phyloP scores from a whole-genome alignment of 1,284 basidiomycete genomes.

The Boletus sp. region DNA sequence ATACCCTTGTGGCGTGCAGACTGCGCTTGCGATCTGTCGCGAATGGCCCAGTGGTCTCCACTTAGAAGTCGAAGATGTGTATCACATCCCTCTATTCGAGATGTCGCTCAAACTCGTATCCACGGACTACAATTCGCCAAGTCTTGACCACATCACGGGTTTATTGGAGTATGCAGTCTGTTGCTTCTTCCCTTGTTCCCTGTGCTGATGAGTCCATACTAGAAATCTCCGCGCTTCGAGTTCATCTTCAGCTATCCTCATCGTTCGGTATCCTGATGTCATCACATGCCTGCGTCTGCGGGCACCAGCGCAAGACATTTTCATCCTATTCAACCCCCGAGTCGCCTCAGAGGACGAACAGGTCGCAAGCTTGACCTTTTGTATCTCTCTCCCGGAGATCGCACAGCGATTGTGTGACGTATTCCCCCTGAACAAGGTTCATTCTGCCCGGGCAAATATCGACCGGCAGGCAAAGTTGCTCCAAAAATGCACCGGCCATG shows the following conservation, averaged over 20 bases:
- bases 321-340: conserved; percentile 60
- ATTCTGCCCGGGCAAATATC: conserved; percentile 36
- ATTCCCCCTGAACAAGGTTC: conserved; percentile 41
- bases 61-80: conserved; percentile 48
- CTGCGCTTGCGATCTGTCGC: conserved; percentile 45
- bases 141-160: conserved; percentile 34
- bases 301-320: conserved; percentile 35
- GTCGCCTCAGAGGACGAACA: conserved; percentile 44
- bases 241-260: conserved; percentile 42
- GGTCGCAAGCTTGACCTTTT: conserved; percentile 41
- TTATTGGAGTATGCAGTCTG: conserved; percentile 40
- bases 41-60: conserved; percentile 45
- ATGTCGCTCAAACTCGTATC: conserved; percentile 38
- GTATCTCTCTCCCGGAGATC: conserved; percentile 35
- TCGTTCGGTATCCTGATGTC: conserved; percentile 60
- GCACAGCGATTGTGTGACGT: conserved; percentile 43
- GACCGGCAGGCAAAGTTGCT: conserved; percentile 56
- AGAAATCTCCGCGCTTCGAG: conserved; percentile 31
- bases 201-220: not conserved
- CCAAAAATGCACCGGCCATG: conserved; percentile 51
- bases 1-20: conserved; percentile 30
- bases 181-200: not conserved
- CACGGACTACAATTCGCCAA: conserved; percentile 39
- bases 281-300: conserved; percentile 49
- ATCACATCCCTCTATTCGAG: conserved; percentile 38